Percentiles rank a stretch among this genome's conserved stretches.
phyloP scores from a whole-genome alignment of 495 filamentous ascomycete genomes.

The Penicillium roqueforti region DNA sequence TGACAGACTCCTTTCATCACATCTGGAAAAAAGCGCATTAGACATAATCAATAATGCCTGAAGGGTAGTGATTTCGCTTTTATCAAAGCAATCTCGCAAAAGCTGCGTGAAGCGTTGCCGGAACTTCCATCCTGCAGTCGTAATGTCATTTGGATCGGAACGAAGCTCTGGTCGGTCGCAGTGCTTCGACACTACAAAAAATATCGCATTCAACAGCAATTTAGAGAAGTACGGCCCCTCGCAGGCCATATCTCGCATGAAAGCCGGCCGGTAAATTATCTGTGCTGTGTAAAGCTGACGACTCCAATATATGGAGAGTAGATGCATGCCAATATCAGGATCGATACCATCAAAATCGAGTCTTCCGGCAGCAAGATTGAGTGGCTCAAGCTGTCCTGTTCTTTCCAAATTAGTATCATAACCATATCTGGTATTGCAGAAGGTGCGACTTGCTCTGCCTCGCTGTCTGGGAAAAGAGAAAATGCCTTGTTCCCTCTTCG shows the following conservation, averaged over 20 bases:
- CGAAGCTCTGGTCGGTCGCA: conserved; percentile 30
- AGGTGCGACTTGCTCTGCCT: conserved; percentile 20
- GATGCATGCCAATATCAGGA: conserved; percentile 36
- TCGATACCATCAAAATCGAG: conserved; percentile 42
- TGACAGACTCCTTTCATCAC: conserved; percentile 39
- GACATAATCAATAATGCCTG: conserved; percentile 44
- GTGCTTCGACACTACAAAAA: conserved; percentile 39
- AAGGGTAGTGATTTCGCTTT: conserved; percentile 43
- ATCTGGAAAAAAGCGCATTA: conserved; percentile 34
- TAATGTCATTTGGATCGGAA: conserved; percentile 30
- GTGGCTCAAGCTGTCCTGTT: conserved; percentile 28
- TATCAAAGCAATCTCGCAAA: conserved; percentile 34
- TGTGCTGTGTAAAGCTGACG: conserved; percentile 34
- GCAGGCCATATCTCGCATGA: conserved; percentile 36
- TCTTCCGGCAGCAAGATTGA: conserved; percentile 25
- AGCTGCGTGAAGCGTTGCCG: conserved; percentile 38
- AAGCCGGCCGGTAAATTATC: conserved; percentile 29
- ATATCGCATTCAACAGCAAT: conserved; percentile 46
- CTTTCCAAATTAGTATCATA: not conserved
- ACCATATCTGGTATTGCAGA: not conserved
- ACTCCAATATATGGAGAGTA: conserved; percentile 40
- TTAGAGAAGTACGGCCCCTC: conserved; percentile 45
- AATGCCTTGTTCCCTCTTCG: conserved; percentile 19
- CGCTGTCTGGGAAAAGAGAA: conserved; percentile 28
- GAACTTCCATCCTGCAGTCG: conserved; percentile 35